Evolutionary conservation across 441 rosid species (phyloP).

Genomic region (Isatis lusitanica): DNA sequence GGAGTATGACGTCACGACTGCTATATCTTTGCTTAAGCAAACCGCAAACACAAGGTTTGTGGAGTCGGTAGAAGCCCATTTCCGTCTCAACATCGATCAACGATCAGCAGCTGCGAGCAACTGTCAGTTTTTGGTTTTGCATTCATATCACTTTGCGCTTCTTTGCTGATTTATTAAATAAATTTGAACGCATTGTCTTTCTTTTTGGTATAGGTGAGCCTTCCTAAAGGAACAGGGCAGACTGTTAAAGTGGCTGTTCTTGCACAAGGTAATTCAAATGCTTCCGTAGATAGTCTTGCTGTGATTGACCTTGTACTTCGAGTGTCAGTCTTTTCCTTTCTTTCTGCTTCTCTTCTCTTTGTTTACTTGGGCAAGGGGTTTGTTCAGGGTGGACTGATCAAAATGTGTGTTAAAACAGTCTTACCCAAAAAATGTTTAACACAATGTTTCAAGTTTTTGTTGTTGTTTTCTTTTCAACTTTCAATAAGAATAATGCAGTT

Average conservation of each 20-base stretch:
- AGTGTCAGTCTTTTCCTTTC: neutral
- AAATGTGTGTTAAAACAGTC: no score
- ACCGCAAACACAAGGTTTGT: constrained; percentile 75
- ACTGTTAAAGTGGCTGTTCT: constrained; percentile 93
- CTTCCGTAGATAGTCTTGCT: neutral
- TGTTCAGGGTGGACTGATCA: no score
- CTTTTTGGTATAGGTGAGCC: constrained; percentile 60
- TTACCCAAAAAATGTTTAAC: no score
- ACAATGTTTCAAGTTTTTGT: no score
- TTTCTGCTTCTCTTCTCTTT: neutral
- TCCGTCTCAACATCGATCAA: constrained; percentile 96
- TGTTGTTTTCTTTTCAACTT: no score
- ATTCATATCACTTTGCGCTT: no score
- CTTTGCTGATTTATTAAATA: no score
- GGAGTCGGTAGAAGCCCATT: constrained; percentile 97
- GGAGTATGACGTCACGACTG: constrained; percentile 75
- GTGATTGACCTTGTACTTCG: neutral
- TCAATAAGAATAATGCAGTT: no score
- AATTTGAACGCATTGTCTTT: constrained; percentile 3
- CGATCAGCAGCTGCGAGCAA: constrained; percentile 97
- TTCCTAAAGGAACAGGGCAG: constrained; percentile 98
- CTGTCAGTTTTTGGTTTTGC: constrained; percentile 49
- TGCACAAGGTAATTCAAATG: constrained; percentile 69
- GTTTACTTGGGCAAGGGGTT: no score
- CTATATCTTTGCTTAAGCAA: constrained; percentile 81